Base-by-base conservation (phyloP, 176 grass and related monocot genomes). In the Metroxylon sagu region DNA sequence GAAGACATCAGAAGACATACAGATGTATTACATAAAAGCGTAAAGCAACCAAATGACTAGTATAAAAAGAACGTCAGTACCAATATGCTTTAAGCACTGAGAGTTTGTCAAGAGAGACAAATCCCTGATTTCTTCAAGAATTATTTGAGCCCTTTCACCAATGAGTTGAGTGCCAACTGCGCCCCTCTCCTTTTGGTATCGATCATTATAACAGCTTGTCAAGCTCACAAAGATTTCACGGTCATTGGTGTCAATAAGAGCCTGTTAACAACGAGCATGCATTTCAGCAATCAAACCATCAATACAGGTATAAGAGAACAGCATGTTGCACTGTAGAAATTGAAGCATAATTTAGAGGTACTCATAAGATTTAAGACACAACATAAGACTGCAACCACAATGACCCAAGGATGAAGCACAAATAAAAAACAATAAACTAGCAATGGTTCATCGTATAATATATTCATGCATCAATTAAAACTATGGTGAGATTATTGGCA, bases 61-160 rank as follows among this genome's bases (percentile, higher is more conserved):
- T 27, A 61, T 49, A 49, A 68, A 67, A 14, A 18, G 65, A 43
- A 43, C 35, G 29, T 4, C 48, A 66, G 75, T 96, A 97, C 92
- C 92, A 80, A 97, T 76, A 88, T 90, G 86, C 54, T 60, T 66
- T 60, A 97, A 88, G 58, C 87, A 97, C 53, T 97, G 80, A 2
- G 5, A 62, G 57, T 55, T 84, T n/a, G 92, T 97, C n/a, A 90
- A 57, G 69, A 97, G 69, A 17, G 83, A 79, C 51, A 87, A 68
- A 74, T 82, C 67, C 68, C 79, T 97, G 59, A 82, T 68, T 88
- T 97, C 92, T 4, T 91, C 84, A 39, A 91, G 87, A 91, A 97
- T 88, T 80, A 97, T 97, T 35, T 88, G 83, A 75, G 92, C 72
- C 66, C 87, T 91, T 77, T 97, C 92, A 78, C 84, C 73, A 62